These are phyloP conservation scores for Sarocladium oryzae DNA, from an alignment of 2,329 filamentous ascomycete genomes.

Conservation along the genomic window DNA sequence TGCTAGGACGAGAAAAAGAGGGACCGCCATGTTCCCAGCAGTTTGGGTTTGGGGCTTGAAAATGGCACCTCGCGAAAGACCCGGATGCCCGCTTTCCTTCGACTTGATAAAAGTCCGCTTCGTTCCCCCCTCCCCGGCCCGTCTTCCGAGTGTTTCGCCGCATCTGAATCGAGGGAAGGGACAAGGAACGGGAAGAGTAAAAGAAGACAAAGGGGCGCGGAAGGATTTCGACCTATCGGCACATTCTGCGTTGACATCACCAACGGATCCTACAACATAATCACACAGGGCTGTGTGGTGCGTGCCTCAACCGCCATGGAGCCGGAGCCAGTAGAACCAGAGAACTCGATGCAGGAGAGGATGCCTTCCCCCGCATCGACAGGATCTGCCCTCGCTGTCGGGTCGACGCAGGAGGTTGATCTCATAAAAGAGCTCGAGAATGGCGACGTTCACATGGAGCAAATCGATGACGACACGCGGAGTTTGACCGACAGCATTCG, in stretches of 20 bases:
- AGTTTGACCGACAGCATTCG: slow-evolving; percentile 37
- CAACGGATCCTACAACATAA: too few species aligned
- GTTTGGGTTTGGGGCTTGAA: background rate
- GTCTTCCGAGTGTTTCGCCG: slow-evolving; percentile 4
- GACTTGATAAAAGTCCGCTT: background rate
- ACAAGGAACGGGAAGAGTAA: background rate
- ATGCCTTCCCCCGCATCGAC: slow-evolving; percentile 21
- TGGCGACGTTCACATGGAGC: slow-evolving; percentile 21
- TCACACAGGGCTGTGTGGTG: too few species aligned
- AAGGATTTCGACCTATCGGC: too few species aligned
- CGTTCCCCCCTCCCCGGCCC: background rate
- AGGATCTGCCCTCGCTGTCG: slow-evolving; percentile 24
- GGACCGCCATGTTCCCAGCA: slow-evolving; percentile 1
- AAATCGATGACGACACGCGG: slow-evolving; percentile 25
- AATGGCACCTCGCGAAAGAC: background rate
- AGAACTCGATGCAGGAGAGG: background rate
- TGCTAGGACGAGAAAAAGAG: background rate
- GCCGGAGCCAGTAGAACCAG: background rate
- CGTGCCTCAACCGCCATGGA: background rate
- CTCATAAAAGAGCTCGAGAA: slow-evolving; percentile 26
- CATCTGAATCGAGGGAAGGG: background rate
- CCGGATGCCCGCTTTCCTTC: background rate
- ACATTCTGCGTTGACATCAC: too few species aligned
- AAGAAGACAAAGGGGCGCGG: background rate
- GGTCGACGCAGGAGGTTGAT: slow-evolving; percentile 21